These are phyloP conservation scores for Carallia pectinifolia DNA, from an alignment of 345 rosid genomes.

Conservation along the genomic window DNA sequence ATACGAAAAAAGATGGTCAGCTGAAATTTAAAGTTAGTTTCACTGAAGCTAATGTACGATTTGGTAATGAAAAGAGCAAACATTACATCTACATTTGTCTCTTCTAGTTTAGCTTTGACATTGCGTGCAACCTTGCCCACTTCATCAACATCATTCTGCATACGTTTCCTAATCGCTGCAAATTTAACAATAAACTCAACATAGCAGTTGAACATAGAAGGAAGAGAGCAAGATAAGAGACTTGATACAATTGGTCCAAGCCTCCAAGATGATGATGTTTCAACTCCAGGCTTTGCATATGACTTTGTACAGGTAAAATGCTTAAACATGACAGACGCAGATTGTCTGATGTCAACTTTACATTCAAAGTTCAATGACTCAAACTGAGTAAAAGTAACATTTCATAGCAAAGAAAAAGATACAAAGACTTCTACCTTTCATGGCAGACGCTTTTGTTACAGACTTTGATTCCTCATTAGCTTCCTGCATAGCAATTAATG, in stretches of 20 bases:
- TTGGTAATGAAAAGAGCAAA: constrained; percentile 3
- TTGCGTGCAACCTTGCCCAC: constrained; percentile 81
- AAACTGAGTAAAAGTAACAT: too few species aligned
- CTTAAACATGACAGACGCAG: too few species aligned
- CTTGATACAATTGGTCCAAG: background rate
- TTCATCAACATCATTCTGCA: constrained; percentile 93
- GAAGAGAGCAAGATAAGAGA: background rate
- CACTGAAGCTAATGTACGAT: background rate
- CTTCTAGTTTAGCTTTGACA: constrained; percentile 71
- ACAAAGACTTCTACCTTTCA: constrained; percentile 58
- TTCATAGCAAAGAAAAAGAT: too few species aligned
- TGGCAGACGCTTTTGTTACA: constrained; percentile 88
- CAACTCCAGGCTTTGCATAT: too few species aligned
- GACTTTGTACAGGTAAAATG: too few species aligned
- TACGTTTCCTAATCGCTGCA: constrained; percentile 80
- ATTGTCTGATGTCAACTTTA: background rate
- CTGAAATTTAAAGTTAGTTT: constrained; percentile 2
- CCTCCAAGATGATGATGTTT: background rate
- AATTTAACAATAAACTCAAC: background rate
- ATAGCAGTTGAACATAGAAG: background rate
- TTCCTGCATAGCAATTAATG: constrained; percentile 46
- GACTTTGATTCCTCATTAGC: constrained; percentile 93
- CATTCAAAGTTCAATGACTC: background rate
- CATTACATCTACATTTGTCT: constrained; percentile 69
- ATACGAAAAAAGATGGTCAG: constrained; percentile 10